Base-by-base conservation (phyloP, 345 rosid species). In the Camelina sativa region DNA sequence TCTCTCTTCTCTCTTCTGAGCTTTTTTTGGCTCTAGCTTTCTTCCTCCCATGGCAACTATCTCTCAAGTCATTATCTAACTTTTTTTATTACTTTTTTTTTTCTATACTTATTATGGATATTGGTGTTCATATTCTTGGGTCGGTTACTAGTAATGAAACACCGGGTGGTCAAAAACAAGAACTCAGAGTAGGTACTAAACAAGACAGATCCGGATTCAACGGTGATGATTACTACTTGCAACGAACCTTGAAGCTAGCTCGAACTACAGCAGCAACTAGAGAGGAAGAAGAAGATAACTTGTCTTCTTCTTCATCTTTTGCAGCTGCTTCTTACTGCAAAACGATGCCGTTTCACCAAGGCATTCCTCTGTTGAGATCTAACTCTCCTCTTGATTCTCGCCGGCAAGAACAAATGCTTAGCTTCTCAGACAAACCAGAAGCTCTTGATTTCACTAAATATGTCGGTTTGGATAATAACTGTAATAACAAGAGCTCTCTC, bases 361-460 rank as follows among this genome's bases (percentile, higher is more conserved):
- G 62, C 40, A 58, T 66, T 71, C 76, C 85, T 63, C 71, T 83
- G 7, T 19, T 79, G 81, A 86, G 92, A 86, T 87, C 90, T 86
- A 76, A 80, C 61, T 48, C 85, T 59, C 30, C 73, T 64, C 67
- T 72, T 8, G 81, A 73, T 66, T 19, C 81, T 76, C 62, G 74
- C 50, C 82, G 78, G 2, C 81, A 77, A 40, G 84, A 79, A 47
- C 87, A 87, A 15, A 82, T 89, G 87, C 78, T 81, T 41, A 87
- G 86, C 81, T 87, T 87, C 81, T 86, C 86, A 11, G 68, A 64
- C 56, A 79, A 83, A 77, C 62, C 86, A 53, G 84, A 85, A 65
- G 76, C 76, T 73, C 61, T 73, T 16, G 75, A 73, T 40, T 72
- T 77, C 23, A 56, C 41, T 65, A 76, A 60, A 79, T 78, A 48